Percentiles rank a stretch among this genome's conserved stretches.
phyloP scores from a whole-genome alignment of 2,329 filamentous ascomycete species.

The Botrytis tulipae region DNA sequence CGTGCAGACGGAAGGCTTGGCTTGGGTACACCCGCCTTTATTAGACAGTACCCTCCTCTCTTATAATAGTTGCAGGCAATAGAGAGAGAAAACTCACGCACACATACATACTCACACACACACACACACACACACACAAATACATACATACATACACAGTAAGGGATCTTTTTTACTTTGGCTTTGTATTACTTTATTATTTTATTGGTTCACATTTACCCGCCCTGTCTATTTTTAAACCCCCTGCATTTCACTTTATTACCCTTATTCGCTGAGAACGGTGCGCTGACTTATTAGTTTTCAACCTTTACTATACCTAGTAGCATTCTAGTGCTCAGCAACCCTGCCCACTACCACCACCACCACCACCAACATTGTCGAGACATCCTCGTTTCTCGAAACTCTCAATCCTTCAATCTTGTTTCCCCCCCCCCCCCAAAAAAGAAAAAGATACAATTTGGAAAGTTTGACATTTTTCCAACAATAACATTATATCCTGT shows the following conservation, averaged over 20 bases:
- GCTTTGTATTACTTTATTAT: neutral
- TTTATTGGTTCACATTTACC: constrained; percentile 15
- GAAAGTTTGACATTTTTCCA: neutral
- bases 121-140: neutral
- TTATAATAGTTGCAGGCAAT: constrained; percentile 7
- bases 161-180: constrained; percentile 2
- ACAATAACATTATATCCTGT: constrained; percentile 9
- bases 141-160: neutral
- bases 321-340: constrained; percentile 2
- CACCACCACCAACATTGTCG: constrained; percentile 19
- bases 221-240: constrained; percentile 21
- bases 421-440: neutral
- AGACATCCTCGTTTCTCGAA: constrained; percentile 22
- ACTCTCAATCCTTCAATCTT: constrained; percentile 21
- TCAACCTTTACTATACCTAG: neutral
- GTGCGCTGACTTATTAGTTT: constrained; percentile 21
- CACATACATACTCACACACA: neutral
- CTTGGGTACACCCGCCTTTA: constrained; percentile 10
- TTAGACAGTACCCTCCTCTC: neutral
- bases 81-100: neutral
- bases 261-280: constrained; percentile 21
- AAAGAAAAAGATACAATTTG: neutral
- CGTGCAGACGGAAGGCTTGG: constrained; percentile 13
- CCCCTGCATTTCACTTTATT: constrained; percentile 15
- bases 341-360: constrained; percentile 14